Percentiles rank a stretch among this genome's conserved stretches.
Evolutionary conservation across 2,329 filamentous ascomycete genomes (phyloP).

Genomic region (Diatrype stigma): DNA sequence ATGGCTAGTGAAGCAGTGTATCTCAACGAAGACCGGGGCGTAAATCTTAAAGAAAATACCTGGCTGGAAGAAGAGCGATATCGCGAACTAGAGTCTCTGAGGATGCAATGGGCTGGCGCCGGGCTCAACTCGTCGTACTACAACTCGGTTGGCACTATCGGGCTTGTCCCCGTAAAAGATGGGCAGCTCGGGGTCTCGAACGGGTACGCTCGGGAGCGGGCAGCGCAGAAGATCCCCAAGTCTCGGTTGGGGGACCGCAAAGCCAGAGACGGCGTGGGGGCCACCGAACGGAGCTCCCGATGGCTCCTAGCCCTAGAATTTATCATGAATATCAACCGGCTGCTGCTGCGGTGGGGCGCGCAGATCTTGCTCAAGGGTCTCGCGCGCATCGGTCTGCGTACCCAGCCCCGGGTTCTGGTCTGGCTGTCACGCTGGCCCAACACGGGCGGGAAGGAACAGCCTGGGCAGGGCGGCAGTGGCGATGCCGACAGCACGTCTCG

Average conservation of each 20-base stretch:
- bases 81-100: conserved; percentile 65
- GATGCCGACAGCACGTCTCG: conserved; percentile 14
- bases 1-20: conserved; percentile 96
- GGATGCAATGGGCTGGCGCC: conserved; percentile 46
- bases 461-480: conserved; percentile 12
- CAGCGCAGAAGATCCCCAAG: conserved; percentile 53
- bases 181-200: conserved; percentile 40
- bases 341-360: conserved; percentile 57
- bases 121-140: conserved; percentile 44
- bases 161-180: conserved; percentile 50
- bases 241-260: conserved; percentile 41
- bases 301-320: conserved; percentile 77
- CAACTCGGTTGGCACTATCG: conserved; percentile 51
- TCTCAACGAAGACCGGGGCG: conserved; percentile 77
- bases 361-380: conserved; percentile 52
- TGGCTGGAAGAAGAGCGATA: conserved; percentile 90
- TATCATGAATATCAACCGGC: conserved; percentile 66
- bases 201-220: conserved; percentile 68
- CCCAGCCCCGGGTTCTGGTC: conserved; percentile 60
- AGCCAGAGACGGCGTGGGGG: conserved; percentile 65
- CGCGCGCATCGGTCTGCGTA: conserved; percentile 54
- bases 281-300: conserved; percentile 71
- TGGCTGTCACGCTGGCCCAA: conserved; percentile 45
- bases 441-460: conserved; percentile 18
- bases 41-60: conserved; percentile 71